Evolutionary conservation across 768 basidiomycete genomes (phyloP).

Genomic region (Calocybe indica): DNA sequence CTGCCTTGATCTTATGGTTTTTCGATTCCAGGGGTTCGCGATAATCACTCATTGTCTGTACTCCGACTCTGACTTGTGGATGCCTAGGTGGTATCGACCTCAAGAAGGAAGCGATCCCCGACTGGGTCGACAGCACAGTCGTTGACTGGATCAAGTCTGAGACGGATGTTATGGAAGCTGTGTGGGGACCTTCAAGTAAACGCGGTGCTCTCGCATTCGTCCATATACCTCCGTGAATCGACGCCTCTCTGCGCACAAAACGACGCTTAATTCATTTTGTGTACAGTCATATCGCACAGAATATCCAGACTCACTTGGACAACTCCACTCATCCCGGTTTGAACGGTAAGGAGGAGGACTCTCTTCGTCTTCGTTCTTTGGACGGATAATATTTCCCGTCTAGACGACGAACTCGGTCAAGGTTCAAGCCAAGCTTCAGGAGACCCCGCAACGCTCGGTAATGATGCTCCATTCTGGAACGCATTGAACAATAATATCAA

Average conservation of each 20-base stretch:
- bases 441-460: slow-evolving; percentile 27
- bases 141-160: slow-evolving; percentile 56
- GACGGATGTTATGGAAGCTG: slow-evolving; percentile 43
- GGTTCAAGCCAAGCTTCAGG: slow-evolving; percentile 60
- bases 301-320: slow-evolving; percentile 28
- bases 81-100: slow-evolving; percentile 35
- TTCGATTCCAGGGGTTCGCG: slow-evolving; percentile 66
- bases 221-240: slow-evolving; percentile 65
- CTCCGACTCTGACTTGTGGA: slow-evolving; percentile 27
- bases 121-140: slow-evolving; percentile 66
- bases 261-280: background rate
- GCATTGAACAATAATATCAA: slow-evolving; percentile 51
- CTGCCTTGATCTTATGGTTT: slow-evolving; percentile 64
- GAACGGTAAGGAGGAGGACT: slow-evolving; percentile 25
- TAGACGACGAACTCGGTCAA: slow-evolving; percentile 43
- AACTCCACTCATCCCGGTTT: slow-evolving; percentile 34
- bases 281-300: slow-evolving; percentile 29
- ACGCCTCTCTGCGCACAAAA: background rate
- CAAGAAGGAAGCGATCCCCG: slow-evolving; percentile 28
- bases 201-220: slow-evolving; percentile 65
- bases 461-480: slow-evolving; percentile 59
- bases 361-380: background rate
- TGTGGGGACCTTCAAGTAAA: slow-evolving; percentile 49
- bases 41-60: background rate
- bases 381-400: background rate